Evolutionary conservation across 164 flowering plant genomes (phyloP).

Genomic region (Vitis labrusca): DNA sequence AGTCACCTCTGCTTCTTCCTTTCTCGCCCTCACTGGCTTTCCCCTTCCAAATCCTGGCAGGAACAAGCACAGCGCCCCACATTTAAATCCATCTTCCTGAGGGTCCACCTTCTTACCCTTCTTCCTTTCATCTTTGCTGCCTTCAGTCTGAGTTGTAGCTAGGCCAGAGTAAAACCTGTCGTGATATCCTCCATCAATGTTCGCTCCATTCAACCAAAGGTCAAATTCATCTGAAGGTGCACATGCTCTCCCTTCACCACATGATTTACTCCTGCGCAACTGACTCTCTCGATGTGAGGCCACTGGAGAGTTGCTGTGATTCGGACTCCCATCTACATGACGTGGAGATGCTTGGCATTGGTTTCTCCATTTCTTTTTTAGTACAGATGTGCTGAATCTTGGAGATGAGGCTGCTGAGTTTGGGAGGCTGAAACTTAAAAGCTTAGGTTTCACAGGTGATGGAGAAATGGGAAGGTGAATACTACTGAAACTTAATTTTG

Average conservation of each 20-base stretch:
- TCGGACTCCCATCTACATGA: slow-evolving; percentile 7
- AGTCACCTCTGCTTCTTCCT: slow-evolving; percentile 16
- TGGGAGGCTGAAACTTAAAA: slow-evolving; percentile 52
- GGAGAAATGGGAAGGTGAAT: slow-evolving; percentile 12
- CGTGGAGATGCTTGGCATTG: slow-evolving; percentile 28
- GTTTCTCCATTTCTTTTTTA: slow-evolving; percentile 35
- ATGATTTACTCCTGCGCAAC: slow-evolving; percentile 59
- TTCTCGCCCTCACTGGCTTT: slow-evolving; percentile 44
- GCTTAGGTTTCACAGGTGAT: slow-evolving; percentile 31
- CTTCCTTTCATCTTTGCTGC: background rate
- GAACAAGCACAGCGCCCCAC: slow-evolving; percentile 63
- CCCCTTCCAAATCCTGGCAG: slow-evolving; percentile 57
- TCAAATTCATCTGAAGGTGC: slow-evolving; percentile 50
- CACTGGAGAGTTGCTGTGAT: slow-evolving; percentile 30
- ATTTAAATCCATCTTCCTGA: slow-evolving; percentile 38
- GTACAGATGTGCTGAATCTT: slow-evolving; percentile 20
- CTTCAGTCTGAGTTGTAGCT: slow-evolving; percentile 1
- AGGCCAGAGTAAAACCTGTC: background rate
- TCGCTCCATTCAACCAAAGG: slow-evolving; percentile 22
- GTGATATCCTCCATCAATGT: background rate
- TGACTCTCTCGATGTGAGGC: slow-evolving; percentile 6
- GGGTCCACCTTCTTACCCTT: slow-evolving; percentile 1
- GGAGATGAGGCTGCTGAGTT: slow-evolving; percentile 51
- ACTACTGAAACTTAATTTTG: background rate
- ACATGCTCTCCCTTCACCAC: slow-evolving; percentile 50